Base-by-base conservation (phyloP, 306 rosid genomes). In the Hippophae gyantsensis region DNA sequence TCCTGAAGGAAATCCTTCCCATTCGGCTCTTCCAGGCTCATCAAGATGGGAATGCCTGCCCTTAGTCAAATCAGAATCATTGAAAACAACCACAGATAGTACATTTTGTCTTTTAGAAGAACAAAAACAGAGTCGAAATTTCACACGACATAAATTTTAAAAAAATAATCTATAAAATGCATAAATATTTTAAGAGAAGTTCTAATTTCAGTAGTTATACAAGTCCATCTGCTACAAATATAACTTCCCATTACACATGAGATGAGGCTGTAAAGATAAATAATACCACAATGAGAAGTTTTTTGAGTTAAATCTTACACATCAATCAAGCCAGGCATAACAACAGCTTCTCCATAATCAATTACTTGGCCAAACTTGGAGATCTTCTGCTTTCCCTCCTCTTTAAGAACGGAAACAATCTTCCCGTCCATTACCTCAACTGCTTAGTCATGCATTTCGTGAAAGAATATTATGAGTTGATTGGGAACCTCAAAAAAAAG, bases 1-100 rank as follows among this genome's bases (percentile, higher is more conserved):
- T 54, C 98, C 95, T 0, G 93, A 81, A 48, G 75, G 81, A 85
- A 92, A 92, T 63, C 96, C 98, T 72, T 92, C 98, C 98, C 98
- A 87, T 13, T 87, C 93, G 56, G 81, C 56, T 78, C 95, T 82
- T 61, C 98, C 98, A 3, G 98, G 98, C 61, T 92, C 98, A 60
- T 92, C 88, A 63, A 92, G 95, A 79, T 92, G 98, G 43, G 80
- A 84, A 48, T 92, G 98, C 76, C 98, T 92, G 78, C 57, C 72
- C 53, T 13, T 52, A 72, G 48, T 53, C 61, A 54, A 52, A 47
- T 9, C 13, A 47, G 13, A 9, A 13, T 47, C 13, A 47, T 13
- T 7, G 13, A 47, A 3, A 9, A 9, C 10, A 47, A 9, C 13
- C 5, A 47, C 8, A 3, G 13, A 13, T 10, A 10, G 5, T 47